phyloP scores from a whole-genome alignment of 2,329 filamentous ascomycete genomes.

The Fusarium temperatum region DNA sequence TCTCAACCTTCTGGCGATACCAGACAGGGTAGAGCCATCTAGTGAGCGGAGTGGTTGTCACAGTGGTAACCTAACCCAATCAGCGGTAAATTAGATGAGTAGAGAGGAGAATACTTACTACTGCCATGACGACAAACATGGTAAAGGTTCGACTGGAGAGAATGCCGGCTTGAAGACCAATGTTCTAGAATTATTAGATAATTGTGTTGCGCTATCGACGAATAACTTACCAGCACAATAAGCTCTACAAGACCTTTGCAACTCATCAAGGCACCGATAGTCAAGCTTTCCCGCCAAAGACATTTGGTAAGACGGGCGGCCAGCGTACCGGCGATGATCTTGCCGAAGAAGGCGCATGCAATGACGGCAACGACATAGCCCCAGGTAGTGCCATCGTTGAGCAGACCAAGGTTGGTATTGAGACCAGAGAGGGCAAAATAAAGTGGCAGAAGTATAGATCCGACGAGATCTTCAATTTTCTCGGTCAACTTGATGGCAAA shows the following conservation, averaged over 20 bases:
- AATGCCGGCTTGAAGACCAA: constrained; percentile 85
- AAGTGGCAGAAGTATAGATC: constrained; percentile 83
- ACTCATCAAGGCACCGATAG: constrained; percentile 92
- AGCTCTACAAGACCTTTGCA: constrained; percentile 95
- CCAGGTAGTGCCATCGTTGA: constrained; percentile 86
- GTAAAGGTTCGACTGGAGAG: constrained; percentile 85
- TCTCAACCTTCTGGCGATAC: constrained; percentile 62
- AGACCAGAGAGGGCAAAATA: constrained; percentile 95
- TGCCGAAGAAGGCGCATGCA: constrained; percentile 81
- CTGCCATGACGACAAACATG: constrained; percentile 94
- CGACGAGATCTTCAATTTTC: constrained; percentile 92
- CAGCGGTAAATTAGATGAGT: neutral
- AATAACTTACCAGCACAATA: constrained; percentile 79
- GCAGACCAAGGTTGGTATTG: constrained; percentile 84
- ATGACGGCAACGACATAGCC: constrained; percentile 88
- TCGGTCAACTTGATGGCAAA: constrained; percentile 92
- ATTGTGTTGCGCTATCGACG: rapidly evolving
- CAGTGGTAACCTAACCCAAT: constrained; percentile 71
- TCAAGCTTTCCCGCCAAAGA: constrained; percentile 88
- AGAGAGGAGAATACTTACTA: constrained; percentile 50
- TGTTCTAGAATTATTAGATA: constrained; percentile 55
- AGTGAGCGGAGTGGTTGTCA: constrained; percentile 81
- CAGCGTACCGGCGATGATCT: constrained; percentile 83
- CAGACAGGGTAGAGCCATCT: constrained; percentile 75
- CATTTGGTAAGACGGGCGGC: constrained; percentile 76